phyloP scores from a whole-genome alignment of 2,329 filamentous ascomycete species.

The Stylonectria norvegica region DNA sequence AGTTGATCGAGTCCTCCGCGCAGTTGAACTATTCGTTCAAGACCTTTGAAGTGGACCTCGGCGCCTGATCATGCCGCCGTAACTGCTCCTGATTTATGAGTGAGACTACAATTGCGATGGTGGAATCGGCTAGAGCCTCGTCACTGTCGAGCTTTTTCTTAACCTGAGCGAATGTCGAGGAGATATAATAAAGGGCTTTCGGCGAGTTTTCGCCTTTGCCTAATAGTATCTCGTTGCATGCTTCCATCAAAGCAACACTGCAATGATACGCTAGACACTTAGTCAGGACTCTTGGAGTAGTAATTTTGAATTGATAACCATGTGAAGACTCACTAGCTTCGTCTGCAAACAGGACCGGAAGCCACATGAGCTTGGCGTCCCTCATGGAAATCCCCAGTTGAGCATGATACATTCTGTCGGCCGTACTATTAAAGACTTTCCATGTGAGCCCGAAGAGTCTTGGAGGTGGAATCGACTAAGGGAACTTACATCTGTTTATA shows the following conservation, averaged over 20 bases:
- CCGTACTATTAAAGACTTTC: slow-evolving; percentile 5
- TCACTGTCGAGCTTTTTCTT: slow-evolving; percentile 18
- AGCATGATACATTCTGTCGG: slow-evolving; percentile 10
- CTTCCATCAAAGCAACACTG: slow-evolving; percentile 20
- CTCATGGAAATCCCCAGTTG: slow-evolving; percentile 8
- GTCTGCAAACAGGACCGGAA: slow-evolving; percentile 11
- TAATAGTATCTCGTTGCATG: slow-evolving; percentile 20
- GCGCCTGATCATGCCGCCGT: slow-evolving; percentile 6
- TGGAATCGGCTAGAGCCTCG: slow-evolving; percentile 25
- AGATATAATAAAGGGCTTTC: slow-evolving; percentile 20
- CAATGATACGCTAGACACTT: slow-evolving; percentile 13
- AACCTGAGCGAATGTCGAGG: slow-evolving; percentile 19
- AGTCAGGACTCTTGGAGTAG: neutral
- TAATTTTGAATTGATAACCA: neutral
- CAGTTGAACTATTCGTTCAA: slow-evolving; percentile 18
- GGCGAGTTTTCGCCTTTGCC: slow-evolving; percentile 7
- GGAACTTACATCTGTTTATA: slow-evolving; percentile 14
- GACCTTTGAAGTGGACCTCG: slow-evolving; percentile 16
- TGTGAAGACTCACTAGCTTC: slow-evolving; percentile 7
- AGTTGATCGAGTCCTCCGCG: slow-evolving; percentile 18
- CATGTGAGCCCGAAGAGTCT: no score
- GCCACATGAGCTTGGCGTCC: slow-evolving; percentile 14
- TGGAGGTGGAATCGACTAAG: no score
- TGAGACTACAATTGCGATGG: slow-evolving; percentile 26
- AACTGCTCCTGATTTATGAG: slow-evolving; percentile 27